Evolutionary conservation across 352 stramenopile genomes (phyloP), one percentile per base, ranked within the genome.

Genomic region (Globisporangium cederbergense): DNA sequence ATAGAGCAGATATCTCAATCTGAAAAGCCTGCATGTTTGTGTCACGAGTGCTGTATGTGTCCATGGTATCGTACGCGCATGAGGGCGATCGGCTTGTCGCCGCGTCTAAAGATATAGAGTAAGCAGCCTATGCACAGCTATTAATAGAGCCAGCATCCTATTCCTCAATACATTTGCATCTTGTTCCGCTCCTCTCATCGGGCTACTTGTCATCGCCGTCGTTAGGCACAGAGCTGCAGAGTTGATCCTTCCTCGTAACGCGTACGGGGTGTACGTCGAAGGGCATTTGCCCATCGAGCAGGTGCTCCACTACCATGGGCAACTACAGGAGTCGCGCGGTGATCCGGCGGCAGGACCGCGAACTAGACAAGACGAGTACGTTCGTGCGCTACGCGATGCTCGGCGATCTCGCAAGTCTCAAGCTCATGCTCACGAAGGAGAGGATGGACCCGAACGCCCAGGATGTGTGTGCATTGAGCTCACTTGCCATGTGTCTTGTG

Each of bases 1-100:
- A 95, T 95, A 89, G 86, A 91, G 86, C 86, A 90, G 65, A 95
- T 72, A 95, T 78, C 28, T 50, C 65, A 62, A 50, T 66, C 32
- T 52, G 18, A 63, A 57, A 62, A 57, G 20, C 10, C 13, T 65
- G 60, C 8, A 51, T 62, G 52, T 57, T 22, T 9, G 25, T 28
- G 25, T 28, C 25, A 28, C 25, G 25, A 28, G 25, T 28, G 25
- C 25, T 38, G 32, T 51, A 8, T 42, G 30, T 47, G 30, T 47
- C 32, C 4, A 36, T n/a, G 14, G 40, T n/a, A n/a, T n/a, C 14
- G 40, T 46, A 2, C 32, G 40, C 2, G 40, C 40, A 46, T 43
- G 14, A 46, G 3, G 2, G 40, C n/a, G 36, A 11, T 4, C 36
- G 11, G 4, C 36, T 42, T 14, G 36, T 14, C 36, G 36, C 14